Evolutionary conservation across 257 asterid genomes (phyloP).

Genomic region (Fraxinus quadrangulata): DNA sequence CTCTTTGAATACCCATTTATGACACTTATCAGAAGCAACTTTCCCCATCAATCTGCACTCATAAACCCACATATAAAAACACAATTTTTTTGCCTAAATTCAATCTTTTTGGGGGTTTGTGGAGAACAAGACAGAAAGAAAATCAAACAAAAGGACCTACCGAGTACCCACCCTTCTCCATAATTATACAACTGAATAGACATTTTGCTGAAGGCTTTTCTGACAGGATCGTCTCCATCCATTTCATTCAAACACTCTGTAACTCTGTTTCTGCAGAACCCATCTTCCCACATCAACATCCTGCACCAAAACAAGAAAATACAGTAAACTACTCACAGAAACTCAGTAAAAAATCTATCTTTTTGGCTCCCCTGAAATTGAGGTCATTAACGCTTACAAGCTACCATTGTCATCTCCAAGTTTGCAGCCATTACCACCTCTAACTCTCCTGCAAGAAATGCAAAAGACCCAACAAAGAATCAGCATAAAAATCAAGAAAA

Average conservation of each 20-base stretch:
- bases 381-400: slow-evolving; percentile 62
- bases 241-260: slow-evolving; percentile 78
- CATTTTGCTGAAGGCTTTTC: slow-evolving; percentile 99
- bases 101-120: background rate
- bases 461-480: slow-evolving; percentile 17
- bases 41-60: slow-evolving; percentile 99
- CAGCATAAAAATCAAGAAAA: slow-evolving; percentile 14
- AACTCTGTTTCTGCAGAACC: slow-evolving; percentile 90
- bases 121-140: slow-evolving; percentile 39
- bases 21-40: slow-evolving; percentile 99
- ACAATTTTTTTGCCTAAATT: background rate
- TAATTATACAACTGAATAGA: slow-evolving; percentile 97
- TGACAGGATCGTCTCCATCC: slow-evolving; percentile 89
- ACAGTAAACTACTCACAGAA: background rate
- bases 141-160: slow-evolving; percentile 77
- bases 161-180: slow-evolving; percentile 99
- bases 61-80: slow-evolving; percentile 15
- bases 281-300: slow-evolving; percentile 99
- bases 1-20: slow-evolving; percentile 99
- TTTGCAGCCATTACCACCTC: slow-evolving; percentile 98
- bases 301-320: slow-evolving; percentile 41
- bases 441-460: slow-evolving; percentile 69
- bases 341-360: background rate
- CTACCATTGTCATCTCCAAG: slow-evolving; percentile 98
- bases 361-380: background rate